Evolutionary conservation across 345 rosid genomes (phyloP).

Genomic region (Ailanthus altissimus): DNA sequence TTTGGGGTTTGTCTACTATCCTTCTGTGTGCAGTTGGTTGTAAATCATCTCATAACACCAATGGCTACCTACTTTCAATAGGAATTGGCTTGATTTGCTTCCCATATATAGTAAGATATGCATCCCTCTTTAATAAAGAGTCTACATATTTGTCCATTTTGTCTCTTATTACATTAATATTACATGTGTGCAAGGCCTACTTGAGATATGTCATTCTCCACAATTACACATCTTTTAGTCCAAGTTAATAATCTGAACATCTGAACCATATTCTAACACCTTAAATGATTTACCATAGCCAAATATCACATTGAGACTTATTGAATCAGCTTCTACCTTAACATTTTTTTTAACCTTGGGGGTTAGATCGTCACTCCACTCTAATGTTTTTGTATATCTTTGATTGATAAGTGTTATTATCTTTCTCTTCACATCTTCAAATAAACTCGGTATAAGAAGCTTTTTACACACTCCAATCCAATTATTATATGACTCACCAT

Average conservation of each 20-base stretch:
- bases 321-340: fast-evolving
- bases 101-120: background rate
- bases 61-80: background rate
- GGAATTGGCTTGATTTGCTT: background rate
- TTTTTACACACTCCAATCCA: background rate
- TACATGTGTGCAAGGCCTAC: background rate
- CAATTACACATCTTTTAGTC: background rate
- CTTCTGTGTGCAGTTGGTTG: background rate
- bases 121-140: fast-evolving
- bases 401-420: background rate
- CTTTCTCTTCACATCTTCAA: background rate
- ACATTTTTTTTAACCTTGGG: fast-evolving
- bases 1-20: background rate
- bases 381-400: background rate
- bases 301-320: background rate
- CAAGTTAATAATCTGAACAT: background rate
- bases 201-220: background rate
- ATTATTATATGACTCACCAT: background rate
- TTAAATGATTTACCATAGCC: background rate
- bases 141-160: background rate
- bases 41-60: background rate
- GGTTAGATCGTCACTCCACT: background rate
- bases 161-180: background rate
- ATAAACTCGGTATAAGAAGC: background rate
- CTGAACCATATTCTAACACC: background rate